Conservation (phyloP, 768 basidiomycete genomes). For the Trametes coccinea region DNA sequence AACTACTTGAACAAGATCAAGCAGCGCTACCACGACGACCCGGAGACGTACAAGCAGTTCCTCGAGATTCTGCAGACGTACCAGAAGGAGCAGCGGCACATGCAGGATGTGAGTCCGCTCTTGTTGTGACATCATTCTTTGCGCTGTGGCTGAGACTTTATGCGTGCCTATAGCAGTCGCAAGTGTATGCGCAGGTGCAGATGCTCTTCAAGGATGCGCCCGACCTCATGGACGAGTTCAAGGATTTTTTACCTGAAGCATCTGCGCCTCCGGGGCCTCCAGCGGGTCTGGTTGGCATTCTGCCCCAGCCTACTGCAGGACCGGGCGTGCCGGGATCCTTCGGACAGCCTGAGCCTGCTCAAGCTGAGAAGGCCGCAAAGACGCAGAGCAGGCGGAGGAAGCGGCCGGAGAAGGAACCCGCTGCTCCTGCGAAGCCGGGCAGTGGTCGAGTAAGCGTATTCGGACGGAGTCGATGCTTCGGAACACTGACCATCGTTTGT, state of each 20-base stretch:
- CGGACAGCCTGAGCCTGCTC: constrained; percentile 24
- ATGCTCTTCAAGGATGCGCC: constrained; percentile 79
- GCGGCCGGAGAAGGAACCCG: constrained; percentile 68
- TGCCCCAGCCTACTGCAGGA: constrained; percentile 48
- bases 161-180: constrained; percentile 43
- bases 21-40: constrained; percentile 81
- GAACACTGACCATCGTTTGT: constrained; percentile 4
- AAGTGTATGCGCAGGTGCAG: constrained; percentile 82
- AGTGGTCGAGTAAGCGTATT: constrained; percentile 46
- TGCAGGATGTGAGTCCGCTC: constrained; percentile 60
- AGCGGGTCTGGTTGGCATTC: constrained; percentile 45
- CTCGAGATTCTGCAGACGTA: constrained; percentile 86
- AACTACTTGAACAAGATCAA: constrained; percentile 99
- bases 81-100: constrained; percentile 73
- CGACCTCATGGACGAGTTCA: constrained; percentile 79
- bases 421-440: constrained; percentile 52
- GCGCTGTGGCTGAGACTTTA: background rate
- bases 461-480: background rate
- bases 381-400: constrained; percentile 58
- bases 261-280: constrained; percentile 43
- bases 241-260: constrained; percentile 74
- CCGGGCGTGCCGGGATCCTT: constrained; percentile 34
- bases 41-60: constrained; percentile 91
- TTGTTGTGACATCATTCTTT: background rate
- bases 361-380: constrained; percentile 43